These are phyloP conservation scores for Phytophthora cactorum DNA, from an alignment of 352 stramenopile species.

Conservation along the genomic window DNA sequence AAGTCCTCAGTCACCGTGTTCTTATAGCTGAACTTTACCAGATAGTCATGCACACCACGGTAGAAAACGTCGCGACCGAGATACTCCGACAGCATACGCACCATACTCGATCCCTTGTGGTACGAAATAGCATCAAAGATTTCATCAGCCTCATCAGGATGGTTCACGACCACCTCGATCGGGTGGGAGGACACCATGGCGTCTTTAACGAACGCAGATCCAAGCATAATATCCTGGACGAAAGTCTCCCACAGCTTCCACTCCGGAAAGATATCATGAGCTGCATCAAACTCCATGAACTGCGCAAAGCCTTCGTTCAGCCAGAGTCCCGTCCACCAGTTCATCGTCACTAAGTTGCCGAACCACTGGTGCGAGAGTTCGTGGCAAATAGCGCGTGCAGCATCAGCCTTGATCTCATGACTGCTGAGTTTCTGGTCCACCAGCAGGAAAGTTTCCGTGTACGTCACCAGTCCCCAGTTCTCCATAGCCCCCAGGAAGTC, in stretches of 20 bases:
- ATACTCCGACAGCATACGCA: conserved; percentile 80
- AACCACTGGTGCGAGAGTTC: conserved; percentile 98
- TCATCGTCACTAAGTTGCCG: conserved; percentile 99
- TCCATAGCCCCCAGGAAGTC: conserved; percentile 97
- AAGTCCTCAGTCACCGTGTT: conserved; percentile 97
- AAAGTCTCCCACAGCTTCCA: conserved; percentile 97
- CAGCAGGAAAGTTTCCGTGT: conserved; percentile 93
- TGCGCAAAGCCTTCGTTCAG: conserved; percentile 98
- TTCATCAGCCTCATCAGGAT: conserved; percentile 95
- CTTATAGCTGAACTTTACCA: conserved; percentile 93
- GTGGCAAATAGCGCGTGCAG: conserved; percentile 96
- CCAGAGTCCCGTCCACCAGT: conserved; percentile 96
- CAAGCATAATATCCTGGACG: conserved; percentile 73
- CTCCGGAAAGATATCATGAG: conserved; percentile 92
- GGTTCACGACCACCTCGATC: conserved; percentile 95
- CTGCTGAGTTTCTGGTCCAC: conserved; percentile 76
- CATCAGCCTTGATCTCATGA: conserved; percentile 64
- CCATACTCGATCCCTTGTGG: conserved; percentile 88
- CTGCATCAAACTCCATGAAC: conserved; percentile 96
- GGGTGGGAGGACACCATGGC: conserved; percentile 91
- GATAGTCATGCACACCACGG: conserved; percentile 93
- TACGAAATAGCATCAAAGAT: conserved; percentile 99
- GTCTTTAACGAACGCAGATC: conserved; percentile 93
- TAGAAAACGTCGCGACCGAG: conserved; percentile 75
- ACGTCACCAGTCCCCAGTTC: conserved; percentile 96